Evolutionary conservation across 75 land plant genomes (phyloP), one percentile per base, ranked within the genome.

Genomic region (Selaginella moellendorffii): DNA sequence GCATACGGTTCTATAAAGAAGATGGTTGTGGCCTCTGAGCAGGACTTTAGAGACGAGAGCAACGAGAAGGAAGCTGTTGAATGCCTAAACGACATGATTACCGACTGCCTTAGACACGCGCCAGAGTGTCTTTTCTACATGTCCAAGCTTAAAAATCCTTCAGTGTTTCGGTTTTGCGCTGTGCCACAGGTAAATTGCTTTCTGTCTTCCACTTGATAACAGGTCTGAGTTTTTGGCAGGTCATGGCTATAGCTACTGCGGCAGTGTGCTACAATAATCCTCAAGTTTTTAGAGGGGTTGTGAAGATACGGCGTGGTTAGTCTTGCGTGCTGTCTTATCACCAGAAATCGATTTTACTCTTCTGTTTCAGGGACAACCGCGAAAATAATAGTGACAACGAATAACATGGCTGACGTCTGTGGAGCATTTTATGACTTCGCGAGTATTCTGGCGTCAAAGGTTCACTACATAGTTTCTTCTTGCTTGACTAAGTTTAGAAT

Each of bases 121-220:
- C 79, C 71, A 22, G 96, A 89, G 52, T 80, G 90, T 71, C 66
- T 95, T 12, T 54, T 66, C 52, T 95, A 89, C 76, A 72, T 95
- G 88, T 59, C 79, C 42, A 79, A 72, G 29, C 69, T 95, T 65
- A 62, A 69, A 10, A 79, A 84, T 72, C 76, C 74, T n/a, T 67
- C 84, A 17, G 78, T 82, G 28, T 86, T 93, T 62, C 78, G 91
- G 21, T 95, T 89, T 79, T 95, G 96, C 81, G 99, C 90, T 20
- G 82, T 95, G 58, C 96, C 99, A 19, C 99, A 93, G 96, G 98
- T 88, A 65, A 23, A n/a, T n/a, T n/a, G n/a, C n/a, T n/a, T n/a
- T n/a, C n/a, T n/a, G n/a, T n/a, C n/a, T n/a, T n/a, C n/a, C n/a
- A n/a, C n/a, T n/a, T n/a, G n/a, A n/a, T n/a, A n/a, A n/a, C n/a